Base-by-base conservation (phyloP, 2,329 filamentous ascomycete genomes). In the Penicillium sp. region DNA sequence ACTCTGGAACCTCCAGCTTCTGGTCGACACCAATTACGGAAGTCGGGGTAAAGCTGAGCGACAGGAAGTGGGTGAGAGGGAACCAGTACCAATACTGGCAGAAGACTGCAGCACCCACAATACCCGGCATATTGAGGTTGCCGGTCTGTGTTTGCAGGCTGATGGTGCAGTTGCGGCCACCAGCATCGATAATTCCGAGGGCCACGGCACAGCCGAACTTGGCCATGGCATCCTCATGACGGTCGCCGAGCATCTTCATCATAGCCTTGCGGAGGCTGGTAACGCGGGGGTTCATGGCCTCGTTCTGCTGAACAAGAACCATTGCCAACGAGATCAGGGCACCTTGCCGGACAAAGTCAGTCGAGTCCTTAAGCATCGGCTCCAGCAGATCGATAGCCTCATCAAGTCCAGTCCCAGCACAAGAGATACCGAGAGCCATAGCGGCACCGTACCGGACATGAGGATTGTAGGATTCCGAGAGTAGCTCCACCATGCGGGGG, bases 51-150 rank as follows among this genome's bases (percentile, higher is more conserved):
- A 98, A 97, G 64, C 89, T 91, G 54, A 98, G 79, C 0, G 92
- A 95, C 50, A 98, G 72, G 82, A 98, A 98, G 73, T 98, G 93
- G 27, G 93, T 95, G 64, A 97, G 87, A 52, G 93, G 93, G 82
- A 98, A 98, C 93, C 93, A 98, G 77, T 98, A 98, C 93, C 93
- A 98, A 77, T 98, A 98, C 70, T 98, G 93, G 7, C 91, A 95
- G 74, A 98, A 98, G 46, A 98, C 88, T 25, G 90, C 92, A 84
- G 95, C 95, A 60, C 93, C 95, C 15, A 98, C 91, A 59, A 98
- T 95, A 54, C 89, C 95, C 15, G 91, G 84, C 91, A 98, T 96
- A 78, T 98, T 97, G 59, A 98, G 83, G 68, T 96, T 98, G 57
- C 95, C 95, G 0, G 92, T 96, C 73, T 95, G 93, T 1, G 93